phyloP scores from a whole-genome alignment of 257 asterid species.

The Nicotiana otophora region DNA sequence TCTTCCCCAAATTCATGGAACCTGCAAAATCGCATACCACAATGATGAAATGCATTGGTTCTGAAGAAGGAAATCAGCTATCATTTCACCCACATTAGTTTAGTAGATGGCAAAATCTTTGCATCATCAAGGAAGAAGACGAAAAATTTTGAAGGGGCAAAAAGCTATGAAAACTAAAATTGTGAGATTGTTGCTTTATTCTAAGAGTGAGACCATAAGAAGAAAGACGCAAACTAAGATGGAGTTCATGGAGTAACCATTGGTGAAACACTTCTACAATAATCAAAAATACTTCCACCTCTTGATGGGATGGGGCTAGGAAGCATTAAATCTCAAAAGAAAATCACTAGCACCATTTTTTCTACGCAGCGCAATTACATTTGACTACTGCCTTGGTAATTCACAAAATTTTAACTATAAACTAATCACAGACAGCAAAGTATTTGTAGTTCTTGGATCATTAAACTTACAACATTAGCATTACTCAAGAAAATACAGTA shows the following conservation, averaged over 20 bases:
- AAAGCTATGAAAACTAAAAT: neutral
- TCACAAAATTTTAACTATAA: neutral
- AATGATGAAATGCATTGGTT: neutral
- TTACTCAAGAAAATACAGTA: conserved; percentile 5
- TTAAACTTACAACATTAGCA: neutral
- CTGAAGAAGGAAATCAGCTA: neutral
- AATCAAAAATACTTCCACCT: neutral
- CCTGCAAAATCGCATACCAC: conserved; percentile 32
- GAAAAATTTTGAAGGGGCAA: neutral
- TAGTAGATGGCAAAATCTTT: neutral
- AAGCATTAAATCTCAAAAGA: neutral
- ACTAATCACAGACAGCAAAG: neutral
- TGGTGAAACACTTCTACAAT: neutral
- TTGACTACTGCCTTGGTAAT: neutral
- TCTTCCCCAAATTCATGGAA: conserved; percentile 77
- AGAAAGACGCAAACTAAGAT: neutral
- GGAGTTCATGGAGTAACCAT: neutral
- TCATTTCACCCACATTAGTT: neutral
- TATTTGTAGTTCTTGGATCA: neutral
- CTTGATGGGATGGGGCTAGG: neutral
- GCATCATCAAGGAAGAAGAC: neutral
- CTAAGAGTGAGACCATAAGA: neutral
- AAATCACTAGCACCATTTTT: neutral
- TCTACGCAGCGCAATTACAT: neutral
- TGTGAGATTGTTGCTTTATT: neutral